phyloP scores from a whole-genome alignment of 1,139 yeast species.

The Yamadazyma trypodendri region DNA sequence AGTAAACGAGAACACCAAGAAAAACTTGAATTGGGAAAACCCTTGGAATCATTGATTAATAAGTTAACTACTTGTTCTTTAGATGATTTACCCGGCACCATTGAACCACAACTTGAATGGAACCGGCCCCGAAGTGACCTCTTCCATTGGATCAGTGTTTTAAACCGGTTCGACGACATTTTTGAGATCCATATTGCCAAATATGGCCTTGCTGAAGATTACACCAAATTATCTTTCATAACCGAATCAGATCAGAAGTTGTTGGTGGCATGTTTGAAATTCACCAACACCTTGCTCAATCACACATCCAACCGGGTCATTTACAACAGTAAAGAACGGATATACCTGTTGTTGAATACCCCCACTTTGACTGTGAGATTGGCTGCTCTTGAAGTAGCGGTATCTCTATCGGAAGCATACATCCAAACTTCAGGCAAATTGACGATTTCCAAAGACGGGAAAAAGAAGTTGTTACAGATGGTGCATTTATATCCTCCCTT shows the following conservation, averaged over 20 bases:
- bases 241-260: constrained; percentile 43
- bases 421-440: constrained; percentile 39
- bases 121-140: constrained; percentile 71
- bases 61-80: constrained; percentile 21
- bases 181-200: constrained; percentile 53
- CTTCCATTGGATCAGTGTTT: constrained; percentile 71
- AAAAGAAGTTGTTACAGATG: constrained; percentile 47
- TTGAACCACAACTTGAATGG: constrained; percentile 46
- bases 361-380: constrained; percentile 61
- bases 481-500: constrained; percentile 56
- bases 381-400: constrained; percentile 63
- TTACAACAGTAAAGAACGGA: constrained; percentile 65
- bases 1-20: constrained; percentile 32
- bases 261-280: constrained; percentile 54
- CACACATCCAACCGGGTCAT: constrained; percentile 68
- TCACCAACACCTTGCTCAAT: constrained; percentile 63
- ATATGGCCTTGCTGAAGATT: constrained; percentile 53
- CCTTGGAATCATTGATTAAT: constrained; percentile 39
- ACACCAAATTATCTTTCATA: constrained; percentile 47
- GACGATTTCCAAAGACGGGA: constrained; percentile 42
- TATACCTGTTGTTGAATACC: constrained; percentile 59
- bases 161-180: constrained; percentile 72
- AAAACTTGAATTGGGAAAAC: constrained; percentile 32
- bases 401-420: constrained; percentile 59
- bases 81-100: constrained; percentile 28